Evolutionary conservation across 2,329 filamentous ascomycete species (phyloP).

Genomic region (Huntiella bhutanensis): DNA sequence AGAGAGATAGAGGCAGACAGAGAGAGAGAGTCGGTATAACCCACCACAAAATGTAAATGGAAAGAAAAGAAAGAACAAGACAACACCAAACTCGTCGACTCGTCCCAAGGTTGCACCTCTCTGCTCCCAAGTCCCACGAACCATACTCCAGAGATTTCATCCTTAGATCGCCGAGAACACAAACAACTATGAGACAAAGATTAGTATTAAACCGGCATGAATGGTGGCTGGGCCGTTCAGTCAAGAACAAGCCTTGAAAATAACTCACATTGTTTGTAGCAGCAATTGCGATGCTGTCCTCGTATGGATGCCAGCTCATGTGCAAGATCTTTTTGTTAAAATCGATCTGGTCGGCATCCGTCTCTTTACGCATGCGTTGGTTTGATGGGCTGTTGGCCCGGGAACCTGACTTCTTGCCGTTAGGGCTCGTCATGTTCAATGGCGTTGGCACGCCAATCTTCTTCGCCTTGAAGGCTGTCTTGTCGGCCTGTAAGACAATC

Average conservation of each 20-base stretch:
- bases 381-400: conserved; percentile 78
- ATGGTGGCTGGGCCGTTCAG: neutral
- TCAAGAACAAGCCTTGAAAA: neutral
- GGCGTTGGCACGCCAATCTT: conserved; percentile 96
- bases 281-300: conserved; percentile 98
- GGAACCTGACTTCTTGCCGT: conserved; percentile 72
- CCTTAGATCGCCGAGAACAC: conserved; percentile 57
- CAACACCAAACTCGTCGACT: too few relatives aligned
- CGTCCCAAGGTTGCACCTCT: too few relatives aligned
- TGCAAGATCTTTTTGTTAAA: conserved; percentile 99
- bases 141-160: neutral
- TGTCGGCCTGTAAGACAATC: conserved; percentile 92
- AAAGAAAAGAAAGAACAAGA: too few relatives aligned
- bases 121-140: neutral
- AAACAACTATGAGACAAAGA: conserved; percentile 37
- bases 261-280: conserved; percentile 92
- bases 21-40: too few relatives aligned
- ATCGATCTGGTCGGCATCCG: conserved; percentile 96
- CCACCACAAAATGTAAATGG: too few relatives aligned
- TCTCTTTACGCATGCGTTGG: conserved; percentile 95
- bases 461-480: conserved; percentile 98
- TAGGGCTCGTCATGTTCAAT: conserved; percentile 69
- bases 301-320: conserved; percentile 99
- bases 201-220: neutral
- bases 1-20: neutral